phyloP scores from a whole-genome alignment of 2,329 filamentous ascomycete species.

The Hymenoscyphus fraxineus region DNA sequence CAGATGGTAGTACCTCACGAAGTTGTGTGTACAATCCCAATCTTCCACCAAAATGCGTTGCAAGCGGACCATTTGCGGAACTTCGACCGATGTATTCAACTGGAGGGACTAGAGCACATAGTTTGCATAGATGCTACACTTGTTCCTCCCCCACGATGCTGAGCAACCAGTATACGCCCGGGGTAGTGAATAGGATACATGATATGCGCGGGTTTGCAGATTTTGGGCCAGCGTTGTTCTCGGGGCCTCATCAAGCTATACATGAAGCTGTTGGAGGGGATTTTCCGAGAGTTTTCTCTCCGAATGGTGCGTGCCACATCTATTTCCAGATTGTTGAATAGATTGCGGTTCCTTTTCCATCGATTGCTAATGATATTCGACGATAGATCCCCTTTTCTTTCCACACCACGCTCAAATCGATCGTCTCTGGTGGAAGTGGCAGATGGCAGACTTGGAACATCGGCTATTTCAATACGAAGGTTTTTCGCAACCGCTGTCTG shows the following conservation, averaged over 20 bases:
- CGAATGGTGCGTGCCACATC: constrained; percentile 7
- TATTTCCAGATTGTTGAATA: no score
- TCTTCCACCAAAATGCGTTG: constrained; percentile 5
- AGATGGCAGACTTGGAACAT: constrained; percentile 19
- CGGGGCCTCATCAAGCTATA: constrained; percentile 7
- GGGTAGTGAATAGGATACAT: background rate
- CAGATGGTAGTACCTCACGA: constrained; percentile 13
- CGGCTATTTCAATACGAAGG: constrained; percentile 21
- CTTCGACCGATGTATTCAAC: constrained; percentile 7
- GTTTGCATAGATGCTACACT: constrained; percentile 7
- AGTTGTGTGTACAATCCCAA: constrained; percentile 3
- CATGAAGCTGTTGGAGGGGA: constrained; percentile 10
- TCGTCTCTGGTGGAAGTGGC: constrained; percentile 35
- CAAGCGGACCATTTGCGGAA: constrained; percentile 6
- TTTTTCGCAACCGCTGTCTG: constrained; percentile 8
- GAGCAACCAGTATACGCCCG: background rate
- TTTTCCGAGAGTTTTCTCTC: constrained; percentile 1
- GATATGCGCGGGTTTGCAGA: background rate
- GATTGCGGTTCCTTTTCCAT: no score
- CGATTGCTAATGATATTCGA: background rate
- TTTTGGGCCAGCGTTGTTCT: constrained; percentile 2
- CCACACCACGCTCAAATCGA: constrained; percentile 31
- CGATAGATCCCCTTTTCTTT: constrained; percentile 39
- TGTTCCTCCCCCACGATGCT: constrained; percentile 7
- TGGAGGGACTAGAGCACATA: background rate